Conservation (phyloP, 2,329 filamentous ascomycete genomes). For the Botrytis sinoallii region DNA sequence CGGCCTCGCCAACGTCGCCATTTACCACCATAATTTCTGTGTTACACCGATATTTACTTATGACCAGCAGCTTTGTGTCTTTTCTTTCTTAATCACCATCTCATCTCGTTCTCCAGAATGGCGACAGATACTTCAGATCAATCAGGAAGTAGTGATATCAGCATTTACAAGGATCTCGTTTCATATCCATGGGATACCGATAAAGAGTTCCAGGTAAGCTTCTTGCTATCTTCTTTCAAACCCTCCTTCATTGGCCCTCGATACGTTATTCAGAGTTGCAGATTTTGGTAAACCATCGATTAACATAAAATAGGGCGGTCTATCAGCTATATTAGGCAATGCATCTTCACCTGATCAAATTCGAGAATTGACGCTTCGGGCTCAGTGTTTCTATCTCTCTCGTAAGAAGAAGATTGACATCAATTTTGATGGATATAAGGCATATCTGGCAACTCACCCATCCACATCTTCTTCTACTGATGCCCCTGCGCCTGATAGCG, state of each 20-base stretch:
- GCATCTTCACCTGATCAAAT: slow-evolving; percentile 52
- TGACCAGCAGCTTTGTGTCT: background rate
- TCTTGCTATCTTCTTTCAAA: background rate
- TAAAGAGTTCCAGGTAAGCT: slow-evolving; percentile 60
- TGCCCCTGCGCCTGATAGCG: slow-evolving; percentile 13
- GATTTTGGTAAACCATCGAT: background rate
- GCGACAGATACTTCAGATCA: background rate
- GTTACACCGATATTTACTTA: too few species aligned
- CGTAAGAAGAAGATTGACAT: slow-evolving; percentile 49
- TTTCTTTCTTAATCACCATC: background rate
- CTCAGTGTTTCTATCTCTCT: slow-evolving; percentile 67
- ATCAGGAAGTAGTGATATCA: background rate
- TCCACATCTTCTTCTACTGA: slow-evolving; percentile 19
- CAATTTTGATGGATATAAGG: slow-evolving; percentile 65
- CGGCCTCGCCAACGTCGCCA: background rate
- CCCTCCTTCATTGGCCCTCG: background rate
- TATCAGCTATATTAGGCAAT: slow-evolving; percentile 61
- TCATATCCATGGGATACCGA: slow-evolving; percentile 66
- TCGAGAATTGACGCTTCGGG: slow-evolving; percentile 59
- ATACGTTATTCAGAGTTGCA: background rate
- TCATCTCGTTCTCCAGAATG: background rate
- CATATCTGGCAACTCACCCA: slow-evolving; percentile 46
- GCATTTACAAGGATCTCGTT: slow-evolving; percentile 60
- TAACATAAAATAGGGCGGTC: slow-evolving; percentile 47
- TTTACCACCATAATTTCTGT: background rate